phyloP scores from a whole-genome alignment of 73 alveolate genomes.

The Paramecium sexaurelia region DNA sequence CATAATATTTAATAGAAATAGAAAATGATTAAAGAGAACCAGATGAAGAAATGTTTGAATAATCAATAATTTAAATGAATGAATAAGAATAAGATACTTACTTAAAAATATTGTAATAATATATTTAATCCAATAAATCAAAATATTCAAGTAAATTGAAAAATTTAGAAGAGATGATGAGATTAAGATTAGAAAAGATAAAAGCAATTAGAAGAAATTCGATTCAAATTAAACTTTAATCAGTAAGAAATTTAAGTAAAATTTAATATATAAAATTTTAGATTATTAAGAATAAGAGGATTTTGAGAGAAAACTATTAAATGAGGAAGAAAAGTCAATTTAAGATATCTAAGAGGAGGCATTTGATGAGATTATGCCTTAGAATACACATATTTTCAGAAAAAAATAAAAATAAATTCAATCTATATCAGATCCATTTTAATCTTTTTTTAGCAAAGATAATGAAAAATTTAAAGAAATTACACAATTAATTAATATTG shows the following conservation, averaged over 20 bases:
- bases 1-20: not conserved
- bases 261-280: not conserved
- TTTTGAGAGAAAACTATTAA: not conserved
- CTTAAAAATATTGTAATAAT: not conserved
- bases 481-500: not conserved
- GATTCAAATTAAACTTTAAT: not conserved
- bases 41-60: not conserved
- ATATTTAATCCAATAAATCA: slow-evolving; percentile 13
- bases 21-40: not conserved
- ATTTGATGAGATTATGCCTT: not conserved
- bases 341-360: slow-evolving; percentile 37
- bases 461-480: slow-evolving; percentile 40
- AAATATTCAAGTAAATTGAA: not conserved
- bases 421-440: slow-evolving; percentile 3
- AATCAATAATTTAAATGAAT: slow-evolving; percentile 38
- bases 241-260: not conserved
- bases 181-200: not conserved
- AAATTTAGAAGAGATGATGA: slow-evolving; percentile 33
- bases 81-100: slow-evolving; percentile 39
- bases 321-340: not conserved
- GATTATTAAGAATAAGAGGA: not conserved
- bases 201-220: not conserved
- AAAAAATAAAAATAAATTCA: not conserved
- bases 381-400: not conserved
- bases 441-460: not conserved